phyloP scores from a whole-genome alignment of 2,329 filamentous ascomycete genomes.

The Plectosphaerella plurivora region DNA sequence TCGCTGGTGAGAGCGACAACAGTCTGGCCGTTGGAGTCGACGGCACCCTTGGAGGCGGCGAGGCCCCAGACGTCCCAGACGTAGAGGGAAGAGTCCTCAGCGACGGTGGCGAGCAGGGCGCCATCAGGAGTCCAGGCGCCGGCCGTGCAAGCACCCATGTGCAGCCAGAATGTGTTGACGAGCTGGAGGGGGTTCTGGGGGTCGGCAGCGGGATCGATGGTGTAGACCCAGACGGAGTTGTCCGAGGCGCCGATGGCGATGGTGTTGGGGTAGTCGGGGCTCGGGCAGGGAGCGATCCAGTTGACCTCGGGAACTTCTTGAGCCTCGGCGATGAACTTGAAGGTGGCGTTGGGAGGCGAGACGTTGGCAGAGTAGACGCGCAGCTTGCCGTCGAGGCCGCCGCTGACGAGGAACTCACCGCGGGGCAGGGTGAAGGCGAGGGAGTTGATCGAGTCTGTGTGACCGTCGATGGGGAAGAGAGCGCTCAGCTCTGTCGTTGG shows the following conservation, averaged over 20 bases:
- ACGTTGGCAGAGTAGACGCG: constrained; percentile 59
- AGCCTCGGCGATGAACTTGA: constrained; percentile 67
- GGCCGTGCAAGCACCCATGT: constrained; percentile 81
- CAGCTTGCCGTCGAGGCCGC: constrained; percentile 80
- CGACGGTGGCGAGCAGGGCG: constrained; percentile 78
- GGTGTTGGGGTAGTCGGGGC: constrained; percentile 67
- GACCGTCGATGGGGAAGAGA: constrained; percentile 76
- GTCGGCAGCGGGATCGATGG: constrained; percentile 65
- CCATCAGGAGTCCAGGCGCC: constrained; percentile 90
- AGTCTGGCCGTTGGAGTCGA: constrained; percentile 52
- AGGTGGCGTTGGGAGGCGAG: constrained; percentile 35
- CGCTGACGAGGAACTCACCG: constrained; percentile 82
- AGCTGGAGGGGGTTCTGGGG: constrained; percentile 60
- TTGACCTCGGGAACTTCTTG: constrained; percentile 95
- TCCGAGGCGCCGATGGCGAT: constrained; percentile 85
- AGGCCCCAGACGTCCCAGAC: constrained; percentile 90
- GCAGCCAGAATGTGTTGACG: constrained; percentile 87
- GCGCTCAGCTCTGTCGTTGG: constrained; percentile 55
- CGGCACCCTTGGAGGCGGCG: constrained; percentile 55
- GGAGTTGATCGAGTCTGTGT: constrained; percentile 86
- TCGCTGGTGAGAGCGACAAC: constrained; percentile 72
- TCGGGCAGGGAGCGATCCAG: constrained; percentile 77
- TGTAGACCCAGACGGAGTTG: constrained; percentile 94
- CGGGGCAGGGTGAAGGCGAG: constrained; percentile 77
- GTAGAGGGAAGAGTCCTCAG: constrained; percentile 82